phyloP scores from a whole-genome alignment of 2,329 filamentous ascomycete species.

The Phyllosticta paracitricarpa region DNA sequence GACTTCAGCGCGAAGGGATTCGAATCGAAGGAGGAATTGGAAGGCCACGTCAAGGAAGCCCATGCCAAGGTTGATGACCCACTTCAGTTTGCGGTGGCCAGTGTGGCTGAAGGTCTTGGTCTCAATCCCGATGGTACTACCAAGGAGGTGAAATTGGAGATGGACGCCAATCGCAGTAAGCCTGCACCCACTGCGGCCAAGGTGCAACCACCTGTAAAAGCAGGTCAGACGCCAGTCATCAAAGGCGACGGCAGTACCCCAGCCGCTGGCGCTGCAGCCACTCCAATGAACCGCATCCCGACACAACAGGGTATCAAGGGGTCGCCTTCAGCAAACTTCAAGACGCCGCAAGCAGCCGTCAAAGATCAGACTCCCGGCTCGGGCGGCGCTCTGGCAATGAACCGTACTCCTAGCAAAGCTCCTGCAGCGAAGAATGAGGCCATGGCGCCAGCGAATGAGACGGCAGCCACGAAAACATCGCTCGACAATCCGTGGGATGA shows the following conservation, averaged over 20 bases:
- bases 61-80: constrained; percentile 47
- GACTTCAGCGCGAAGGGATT: constrained; percentile 46
- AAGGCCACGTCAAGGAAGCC: constrained; percentile 43
- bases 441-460: neutral
- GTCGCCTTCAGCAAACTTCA: constrained; percentile 27
- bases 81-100: constrained; percentile 46
- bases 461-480: neutral
- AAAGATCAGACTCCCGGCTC: constrained; percentile 27
- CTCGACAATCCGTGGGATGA: constrained; percentile 4
- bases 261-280: constrained; percentile 20
- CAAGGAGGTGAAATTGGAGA: constrained; percentile 24
- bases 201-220: constrained; percentile 20
- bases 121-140: constrained; percentile 40
- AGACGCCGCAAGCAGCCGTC: constrained; percentile 25
- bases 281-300: constrained; percentile 28
- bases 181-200: constrained; percentile 16
- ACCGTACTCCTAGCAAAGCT: constrained; percentile 9
- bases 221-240: constrained; percentile 24
- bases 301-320: constrained; percentile 29
- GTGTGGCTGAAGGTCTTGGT: constrained; percentile 36
- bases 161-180: constrained; percentile 14
- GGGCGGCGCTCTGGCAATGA: constrained; percentile 1
- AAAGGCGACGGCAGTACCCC: constrained; percentile 28
- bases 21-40: constrained; percentile 42
- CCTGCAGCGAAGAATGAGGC: neutral